Percentiles rank a stretch among this genome's conserved stretches.
phyloP scores from a whole-genome alignment of 208 protist genomes.

The Leishmania major region DNA sequence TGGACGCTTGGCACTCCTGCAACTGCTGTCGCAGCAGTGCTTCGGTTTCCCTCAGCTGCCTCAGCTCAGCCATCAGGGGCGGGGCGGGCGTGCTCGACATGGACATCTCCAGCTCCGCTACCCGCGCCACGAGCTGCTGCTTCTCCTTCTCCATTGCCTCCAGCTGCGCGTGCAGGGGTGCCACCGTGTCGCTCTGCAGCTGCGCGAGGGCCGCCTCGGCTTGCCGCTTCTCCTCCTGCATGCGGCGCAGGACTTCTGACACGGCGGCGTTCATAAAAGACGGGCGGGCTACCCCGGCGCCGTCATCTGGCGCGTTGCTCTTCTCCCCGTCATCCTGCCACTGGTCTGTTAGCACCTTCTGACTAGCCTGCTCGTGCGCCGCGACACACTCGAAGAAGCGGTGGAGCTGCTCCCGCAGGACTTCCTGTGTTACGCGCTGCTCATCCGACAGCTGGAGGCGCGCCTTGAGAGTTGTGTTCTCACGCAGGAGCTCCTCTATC shows the following conservation, averaged over 20 bases:
- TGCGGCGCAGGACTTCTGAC: slow-evolving; percentile 30
- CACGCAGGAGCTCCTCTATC: slow-evolving; percentile 50
- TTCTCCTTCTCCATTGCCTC: slow-evolving; percentile 56
- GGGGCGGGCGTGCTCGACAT: slow-evolving; percentile 34
- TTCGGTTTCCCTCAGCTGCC: slow-evolving; percentile 58
- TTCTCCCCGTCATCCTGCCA: background rate
- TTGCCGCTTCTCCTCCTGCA: slow-evolving; percentile 47
- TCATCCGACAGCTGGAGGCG: slow-evolving; percentile 46
- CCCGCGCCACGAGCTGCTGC: slow-evolving; percentile 30
- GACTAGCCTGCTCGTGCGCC: slow-evolving; percentile 18
- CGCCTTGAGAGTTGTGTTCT: slow-evolving; percentile 56
- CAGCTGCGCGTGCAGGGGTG: slow-evolving; percentile 48
- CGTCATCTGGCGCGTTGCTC: background rate
- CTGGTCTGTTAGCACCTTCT: slow-evolving; percentile 4
- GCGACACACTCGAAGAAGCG: slow-evolving; percentile 59
- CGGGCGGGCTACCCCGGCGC: background rate
- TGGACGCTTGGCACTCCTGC: slow-evolving; percentile 30
- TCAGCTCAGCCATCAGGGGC: slow-evolving; percentile 62
- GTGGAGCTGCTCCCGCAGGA: slow-evolving; percentile 53
- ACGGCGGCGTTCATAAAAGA: slow-evolving; percentile 12
- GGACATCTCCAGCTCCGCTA: slow-evolving; percentile 46
- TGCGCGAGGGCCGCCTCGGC: slow-evolving; percentile 34
- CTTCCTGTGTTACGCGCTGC: slow-evolving; percentile 58
- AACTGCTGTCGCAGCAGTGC: slow-evolving; percentile 55
- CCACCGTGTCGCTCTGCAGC: slow-evolving; percentile 40